Evolutionary conservation across 1,284 basidiomycete genomes (phyloP), one percentile per base, ranked within the genome.

Genomic region (Ganoderma boninense): DNA sequence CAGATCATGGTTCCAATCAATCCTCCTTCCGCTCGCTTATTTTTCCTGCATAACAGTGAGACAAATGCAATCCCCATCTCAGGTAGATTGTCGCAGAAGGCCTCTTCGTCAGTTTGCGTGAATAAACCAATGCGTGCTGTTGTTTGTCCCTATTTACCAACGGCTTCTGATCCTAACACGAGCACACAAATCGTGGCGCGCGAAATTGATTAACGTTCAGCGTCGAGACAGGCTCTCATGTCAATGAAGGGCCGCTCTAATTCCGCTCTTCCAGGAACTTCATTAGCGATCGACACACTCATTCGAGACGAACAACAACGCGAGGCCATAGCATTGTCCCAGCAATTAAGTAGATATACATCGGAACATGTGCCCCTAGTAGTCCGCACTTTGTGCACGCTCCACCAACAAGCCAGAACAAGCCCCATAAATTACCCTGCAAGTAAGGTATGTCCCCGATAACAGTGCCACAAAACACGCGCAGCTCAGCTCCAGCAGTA

Each of bases 401-500:
- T 52, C n/a, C n/a, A n/a, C n/a, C n/a, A n/a, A n/a, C n/a, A n/a
- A n/a, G 7, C 7, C 7, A 20, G 23, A 49, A 49, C 11, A 13
- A 52, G 49, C 26, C 49, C 23, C 23, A 26, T 14, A 52, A 52
- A 52, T 52, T 52, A 52, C 26, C 23, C 23, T 10, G 11, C 5
- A 26, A 52, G 23, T 52, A 52, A 52, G 13, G 49, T 26, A 26
- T 2, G 20, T 3, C 23, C 49, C 23, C 49, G 38, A 38, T 38
- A 38, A 4, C 23, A 52, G 11, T 26, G 14, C 23, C 23, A 26
- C 23, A 1, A n/a, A 23, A 52, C n/a, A 52, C 49, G 23, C 7
- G 23, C 32, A 8, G 16, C 35, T 71, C 64, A 77, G 59, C 73
- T 76, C 82, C 80, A 86, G 67, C 84, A 86, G 68, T 86, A 86